Evolutionary conservation across 1,284 basidiomycete species (phyloP).

Genomic region (Heterobasidion parviporum): DNA sequence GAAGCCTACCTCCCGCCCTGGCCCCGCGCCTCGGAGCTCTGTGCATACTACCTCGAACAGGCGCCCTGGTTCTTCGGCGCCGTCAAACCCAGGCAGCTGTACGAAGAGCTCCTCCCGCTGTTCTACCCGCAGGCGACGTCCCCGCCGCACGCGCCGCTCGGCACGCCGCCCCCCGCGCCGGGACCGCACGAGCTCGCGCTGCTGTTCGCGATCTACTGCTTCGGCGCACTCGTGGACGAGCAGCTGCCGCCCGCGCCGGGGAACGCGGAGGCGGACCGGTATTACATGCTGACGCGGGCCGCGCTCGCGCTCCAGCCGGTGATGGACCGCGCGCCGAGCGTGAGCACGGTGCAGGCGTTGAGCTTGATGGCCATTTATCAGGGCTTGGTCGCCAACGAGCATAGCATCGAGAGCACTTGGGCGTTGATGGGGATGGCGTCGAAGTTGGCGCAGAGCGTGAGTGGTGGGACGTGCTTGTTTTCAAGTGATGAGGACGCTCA

Average conservation of each 20-base stretch:
- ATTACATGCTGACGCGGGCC: constrained; percentile 47
- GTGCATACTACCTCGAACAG: constrained; percentile 58
- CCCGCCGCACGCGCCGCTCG: background rate
- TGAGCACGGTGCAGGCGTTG: constrained; percentile 60
- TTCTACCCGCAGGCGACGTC: constrained; percentile 35
- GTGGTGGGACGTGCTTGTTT: constrained; percentile 44
- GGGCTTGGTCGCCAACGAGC: constrained; percentile 25
- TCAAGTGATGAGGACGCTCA: background rate
- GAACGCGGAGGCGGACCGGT: constrained; percentile 42
- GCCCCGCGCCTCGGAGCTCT: constrained; percentile 44
- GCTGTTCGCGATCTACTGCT: constrained; percentile 12
- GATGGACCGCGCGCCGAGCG: constrained; percentile 55
- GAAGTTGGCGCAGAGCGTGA: constrained; percentile 48
- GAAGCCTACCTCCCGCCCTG: constrained; percentile 47
- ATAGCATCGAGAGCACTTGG: constrained; percentile 51
- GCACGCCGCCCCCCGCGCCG: background rate
- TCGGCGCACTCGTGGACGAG: constrained; percentile 11
- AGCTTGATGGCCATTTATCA: constrained; percentile 64
- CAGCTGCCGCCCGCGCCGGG: constrained; percentile 31
- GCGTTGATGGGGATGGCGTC: constrained; percentile 46
- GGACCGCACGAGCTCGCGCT: constrained; percentile 14
- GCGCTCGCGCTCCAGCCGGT: constrained; percentile 58
- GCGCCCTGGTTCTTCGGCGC: constrained; percentile 73
- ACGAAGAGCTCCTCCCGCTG: constrained; percentile 56
- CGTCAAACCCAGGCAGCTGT: constrained; percentile 47